A percentile compares a stretch with the other conserved stretches of the same genome.
phyloP scores from a whole-genome alignment of 805 yeast genomes.

The Debaryomyces hansenii region DNA sequence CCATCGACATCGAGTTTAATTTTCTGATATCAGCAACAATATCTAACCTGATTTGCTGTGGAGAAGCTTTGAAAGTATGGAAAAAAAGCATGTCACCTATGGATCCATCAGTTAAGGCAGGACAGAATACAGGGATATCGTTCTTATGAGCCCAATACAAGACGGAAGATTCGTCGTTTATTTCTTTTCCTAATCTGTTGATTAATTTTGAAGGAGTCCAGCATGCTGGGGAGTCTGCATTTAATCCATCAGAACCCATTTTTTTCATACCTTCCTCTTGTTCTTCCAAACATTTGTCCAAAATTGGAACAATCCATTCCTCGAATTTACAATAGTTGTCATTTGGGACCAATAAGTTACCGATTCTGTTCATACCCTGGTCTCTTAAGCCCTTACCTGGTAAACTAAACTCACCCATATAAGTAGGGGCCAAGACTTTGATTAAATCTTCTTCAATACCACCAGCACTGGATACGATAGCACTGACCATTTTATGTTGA shows the following conservation, averaged over 20 bases:
- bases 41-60: slow-evolving; percentile 85
- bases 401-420: slow-evolving; percentile 84
- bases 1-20: slow-evolving; percentile 93
- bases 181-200: slow-evolving; percentile 92
- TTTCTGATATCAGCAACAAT: slow-evolving; percentile 91
- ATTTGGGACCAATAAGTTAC: slow-evolving; percentile 94
- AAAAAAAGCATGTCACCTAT: slow-evolving; percentile 98
- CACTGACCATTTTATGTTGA: slow-evolving; percentile 92
- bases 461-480: slow-evolving; percentile 96
- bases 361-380: slow-evolving; percentile 96
- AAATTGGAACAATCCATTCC: slow-evolving; percentile 97
- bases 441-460: slow-evolving; percentile 97
- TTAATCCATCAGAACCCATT: slow-evolving; percentile 53
- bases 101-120: slow-evolving; percentile 96
- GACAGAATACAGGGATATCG: slow-evolving; percentile 94
- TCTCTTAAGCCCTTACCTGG: slow-evolving; percentile 83
- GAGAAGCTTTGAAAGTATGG: slow-evolving; percentile 95
- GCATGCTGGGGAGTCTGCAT: slow-evolving; percentile 62
- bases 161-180: slow-evolving; percentile 89
- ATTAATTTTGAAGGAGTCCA: slow-evolving; percentile 96
- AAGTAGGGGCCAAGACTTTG: slow-evolving; percentile 95
- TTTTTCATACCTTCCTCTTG: slow-evolving; percentile 65
- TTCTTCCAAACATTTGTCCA: slow-evolving; percentile 84
- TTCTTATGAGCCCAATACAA: slow-evolving; percentile 98
- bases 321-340: slow-evolving; percentile 97